Evolutionary conservation across 257 asterid genomes (phyloP).

Genomic region (Orobanche coerulescens): DNA sequence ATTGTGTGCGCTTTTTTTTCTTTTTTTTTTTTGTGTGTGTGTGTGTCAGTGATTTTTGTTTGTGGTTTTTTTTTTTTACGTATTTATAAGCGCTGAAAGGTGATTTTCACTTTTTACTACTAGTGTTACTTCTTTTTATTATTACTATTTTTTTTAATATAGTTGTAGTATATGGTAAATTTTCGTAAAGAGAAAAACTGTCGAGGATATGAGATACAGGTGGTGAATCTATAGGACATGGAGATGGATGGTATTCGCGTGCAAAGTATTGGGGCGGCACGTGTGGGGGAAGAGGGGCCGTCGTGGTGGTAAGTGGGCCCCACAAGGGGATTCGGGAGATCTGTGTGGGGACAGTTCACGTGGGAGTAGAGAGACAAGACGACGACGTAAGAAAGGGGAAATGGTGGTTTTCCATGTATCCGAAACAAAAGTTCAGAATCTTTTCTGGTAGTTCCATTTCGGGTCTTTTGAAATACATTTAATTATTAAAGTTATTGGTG

Average conservation of each 20-base stretch:
- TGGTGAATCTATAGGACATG: slow-evolving; percentile 43
- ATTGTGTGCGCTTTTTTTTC: neutral
- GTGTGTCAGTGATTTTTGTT: slow-evolving; percentile 23
- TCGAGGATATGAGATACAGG: slow-evolving; percentile 37
- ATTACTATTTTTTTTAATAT: neutral
- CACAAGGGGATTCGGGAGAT: slow-evolving; percentile 31
- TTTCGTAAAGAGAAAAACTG: slow-evolving; percentile 15
- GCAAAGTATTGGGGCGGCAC: slow-evolving; percentile 43
- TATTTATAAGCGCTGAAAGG: slow-evolving; percentile 6
- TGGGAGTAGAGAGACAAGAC: slow-evolving; percentile 22
- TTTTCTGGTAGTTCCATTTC: neutral
- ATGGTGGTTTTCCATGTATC: slow-evolving; percentile 15
- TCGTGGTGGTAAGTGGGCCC: slow-evolving; percentile 20
- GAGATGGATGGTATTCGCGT: slow-evolving; percentile 26
- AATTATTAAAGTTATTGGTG: neutral
- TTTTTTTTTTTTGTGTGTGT: slow-evolving; percentile 18
- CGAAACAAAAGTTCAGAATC: neutral
- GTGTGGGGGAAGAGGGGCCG: slow-evolving; percentile 24
- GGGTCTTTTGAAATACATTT: neutral
- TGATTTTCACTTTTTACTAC: neutral
- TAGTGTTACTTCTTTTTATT: neutral
- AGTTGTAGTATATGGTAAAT: neutral
- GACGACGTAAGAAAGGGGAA: slow-evolving; percentile 25
- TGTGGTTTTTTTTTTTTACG: neutral
- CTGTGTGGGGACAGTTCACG: slow-evolving; percentile 40